phyloP scores from a whole-genome alignment of 176 grass and related monocot genomes.

The Melocanna baccifera region DNA sequence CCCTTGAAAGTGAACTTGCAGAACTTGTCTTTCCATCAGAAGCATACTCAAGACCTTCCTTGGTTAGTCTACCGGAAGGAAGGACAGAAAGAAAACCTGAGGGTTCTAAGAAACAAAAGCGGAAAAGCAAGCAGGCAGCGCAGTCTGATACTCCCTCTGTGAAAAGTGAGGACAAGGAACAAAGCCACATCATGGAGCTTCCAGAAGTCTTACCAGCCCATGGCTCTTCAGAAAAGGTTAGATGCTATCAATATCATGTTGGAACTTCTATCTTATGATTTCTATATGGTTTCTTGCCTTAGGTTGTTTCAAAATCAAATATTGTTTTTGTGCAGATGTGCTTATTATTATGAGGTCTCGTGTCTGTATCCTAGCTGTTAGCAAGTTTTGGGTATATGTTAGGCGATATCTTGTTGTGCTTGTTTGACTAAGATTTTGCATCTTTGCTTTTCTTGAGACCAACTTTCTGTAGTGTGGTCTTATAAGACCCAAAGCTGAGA shows the following conservation, averaged over 20 bases:
- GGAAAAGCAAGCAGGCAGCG: constrained; percentile 65
- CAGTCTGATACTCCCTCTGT: constrained; percentile 43
- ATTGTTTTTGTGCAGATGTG: neutral
- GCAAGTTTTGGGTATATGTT: constrained; percentile 7
- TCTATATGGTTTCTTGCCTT: neutral
- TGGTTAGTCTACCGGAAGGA: constrained; percentile 39
- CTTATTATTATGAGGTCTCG: neutral
- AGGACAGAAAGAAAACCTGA: constrained; percentile 59
- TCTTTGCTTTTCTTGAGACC: constrained; percentile 3
- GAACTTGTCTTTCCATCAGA: constrained; percentile 70
- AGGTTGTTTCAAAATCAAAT: neutral
- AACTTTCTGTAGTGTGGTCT: neutral
- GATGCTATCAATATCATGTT: neutral
- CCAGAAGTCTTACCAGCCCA: constrained; percentile 42
- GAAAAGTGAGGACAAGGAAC: constrained; percentile 49
- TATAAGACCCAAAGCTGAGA: constrained; percentile 26
- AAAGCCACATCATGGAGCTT: constrained; percentile 26
- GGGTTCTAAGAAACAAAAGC: constrained; percentile 76
- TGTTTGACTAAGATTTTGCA: constrained; percentile 11
- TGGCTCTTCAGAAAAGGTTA: constrained; percentile 57
- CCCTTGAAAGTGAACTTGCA: constrained; percentile 68
- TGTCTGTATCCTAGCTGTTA: neutral
- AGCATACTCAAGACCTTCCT: constrained; percentile 29
- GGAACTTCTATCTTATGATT: neutral
- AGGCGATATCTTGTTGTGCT: neutral